These are phyloP conservation scores for Quercus engelmannii DNA, from an alignment of 306 rosid species.

Conservation along the genomic window DNA sequence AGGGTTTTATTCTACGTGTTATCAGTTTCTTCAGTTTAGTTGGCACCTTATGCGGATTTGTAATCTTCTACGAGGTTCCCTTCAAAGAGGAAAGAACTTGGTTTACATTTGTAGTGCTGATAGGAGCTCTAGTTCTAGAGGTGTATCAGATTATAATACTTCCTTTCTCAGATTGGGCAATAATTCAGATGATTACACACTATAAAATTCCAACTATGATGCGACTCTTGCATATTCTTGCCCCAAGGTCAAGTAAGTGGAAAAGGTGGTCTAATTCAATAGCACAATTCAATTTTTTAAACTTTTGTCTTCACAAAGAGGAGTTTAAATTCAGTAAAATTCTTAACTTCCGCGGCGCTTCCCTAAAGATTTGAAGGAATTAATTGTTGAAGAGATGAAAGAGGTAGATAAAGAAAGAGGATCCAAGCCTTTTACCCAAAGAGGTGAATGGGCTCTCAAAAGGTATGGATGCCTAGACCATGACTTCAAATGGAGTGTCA, in stretches of 20 bases:
- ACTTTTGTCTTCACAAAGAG: slow-evolving; percentile 44
- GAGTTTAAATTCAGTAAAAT: slow-evolving; percentile 25
- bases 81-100: background rate
- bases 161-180: slow-evolving; percentile 64
- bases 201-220: slow-evolving; percentile 25
- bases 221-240: slow-evolving; percentile 33
- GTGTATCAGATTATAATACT: slow-evolving; percentile 45
- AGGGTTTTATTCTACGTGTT: slow-evolving; percentile 46
- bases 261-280: slow-evolving; percentile 6
- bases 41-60: slow-evolving; percentile 30
- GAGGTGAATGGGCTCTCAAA: slow-evolving; percentile 52
- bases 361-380: slow-evolving; percentile 31
- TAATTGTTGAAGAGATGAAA: slow-evolving; percentile 44
- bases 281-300: slow-evolving; percentile 52
- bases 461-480: slow-evolving; percentile 30
- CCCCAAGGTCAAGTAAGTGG: slow-evolving; percentile 33
- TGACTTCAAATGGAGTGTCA: slow-evolving; percentile 33
- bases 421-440: slow-evolving; percentile 36
- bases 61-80: slow-evolving; percentile 14
- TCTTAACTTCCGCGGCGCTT: slow-evolving; percentile 26
- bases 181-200: slow-evolving; percentile 44
- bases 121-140: slow-evolving; percentile 50
- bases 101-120: slow-evolving; percentile 30
- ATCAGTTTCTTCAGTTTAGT: slow-evolving; percentile 35
- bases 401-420: slow-evolving; percentile 37